These are phyloP conservation scores for Didymella sp. DNA, from an alignment of 2,329 filamentous ascomycete genomes.

Conservation along the genomic window DNA sequence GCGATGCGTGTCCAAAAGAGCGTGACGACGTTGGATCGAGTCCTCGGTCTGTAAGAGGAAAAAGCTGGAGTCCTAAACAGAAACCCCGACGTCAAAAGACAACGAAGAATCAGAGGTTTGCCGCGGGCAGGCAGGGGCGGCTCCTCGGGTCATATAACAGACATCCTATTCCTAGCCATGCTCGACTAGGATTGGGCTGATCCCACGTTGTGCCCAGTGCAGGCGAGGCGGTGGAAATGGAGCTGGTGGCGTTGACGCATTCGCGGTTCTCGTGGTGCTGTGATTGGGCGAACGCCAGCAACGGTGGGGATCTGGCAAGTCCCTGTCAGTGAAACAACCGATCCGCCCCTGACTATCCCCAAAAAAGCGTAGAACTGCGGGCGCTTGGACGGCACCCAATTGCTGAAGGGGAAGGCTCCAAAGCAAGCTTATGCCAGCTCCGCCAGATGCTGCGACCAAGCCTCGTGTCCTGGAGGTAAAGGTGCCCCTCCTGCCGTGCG, in stretches of 20 bases:
- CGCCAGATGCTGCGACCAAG: conserved; percentile 8
- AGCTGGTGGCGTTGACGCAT: conserved; percentile 26
- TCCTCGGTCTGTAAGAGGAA: conserved; percentile 38
- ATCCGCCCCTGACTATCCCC: conserved; percentile 38
- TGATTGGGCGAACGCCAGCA: conserved; percentile 29
- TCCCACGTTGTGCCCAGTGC: conserved; percentile 12
- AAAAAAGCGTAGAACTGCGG: conserved; percentile 20
- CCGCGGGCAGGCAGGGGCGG: conserved; percentile 35
- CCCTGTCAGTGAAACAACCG: conserved; percentile 34
- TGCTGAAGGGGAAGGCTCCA: conserved; percentile 17
- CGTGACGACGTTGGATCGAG: conserved; percentile 42
- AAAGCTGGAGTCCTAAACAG: conserved; percentile 26
- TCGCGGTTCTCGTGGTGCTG: conserved; percentile 5
- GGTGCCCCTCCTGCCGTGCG: conserved; percentile 10
- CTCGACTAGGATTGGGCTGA: conserved; percentile 26
- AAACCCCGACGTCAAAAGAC: conserved; percentile 39
- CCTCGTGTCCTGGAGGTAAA: conserved; percentile 10
- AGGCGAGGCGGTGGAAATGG: conserved; percentile 34
- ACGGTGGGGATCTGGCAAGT: conserved; percentile 25
- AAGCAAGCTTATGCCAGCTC: conserved; percentile 18
- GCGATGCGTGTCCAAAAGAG: conserved; percentile 38
- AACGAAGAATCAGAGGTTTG: conserved; percentile 41
- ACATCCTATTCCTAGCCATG: conserved; percentile 32
- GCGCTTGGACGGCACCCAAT: conserved; percentile 17
- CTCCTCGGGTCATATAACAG: conserved; percentile 43